These are phyloP conservation scores for Gnetum montanum DNA, from an alignment of 75 land plant species.

Conservation along the genomic window DNA sequence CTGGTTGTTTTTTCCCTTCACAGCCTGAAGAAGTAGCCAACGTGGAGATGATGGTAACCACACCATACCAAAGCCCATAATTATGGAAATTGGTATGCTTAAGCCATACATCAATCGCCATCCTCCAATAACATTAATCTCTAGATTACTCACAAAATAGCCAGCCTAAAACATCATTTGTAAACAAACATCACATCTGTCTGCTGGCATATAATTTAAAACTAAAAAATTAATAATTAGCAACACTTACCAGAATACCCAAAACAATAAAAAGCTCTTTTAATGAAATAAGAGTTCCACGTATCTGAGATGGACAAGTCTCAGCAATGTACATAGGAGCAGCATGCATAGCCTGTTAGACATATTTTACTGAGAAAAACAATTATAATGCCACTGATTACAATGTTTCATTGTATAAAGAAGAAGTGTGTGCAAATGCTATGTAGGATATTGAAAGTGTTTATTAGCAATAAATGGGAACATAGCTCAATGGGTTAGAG, in stretches of 20 bases:
- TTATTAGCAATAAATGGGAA: too few relatives aligned
- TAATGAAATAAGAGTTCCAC: slow-evolving; percentile 84
- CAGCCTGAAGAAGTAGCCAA: slow-evolving; percentile 85
- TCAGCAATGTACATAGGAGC: slow-evolving; percentile 97
- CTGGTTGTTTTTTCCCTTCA: slow-evolving; percentile 63
- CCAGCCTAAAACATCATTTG: slow-evolving; percentile 42
- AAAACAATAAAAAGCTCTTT: slow-evolving; percentile 93
- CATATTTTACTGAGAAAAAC: slow-evolving; percentile 1
- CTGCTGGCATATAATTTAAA: background rate
- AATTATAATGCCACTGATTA: too few relatives aligned
- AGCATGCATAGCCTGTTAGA: slow-evolving; percentile 93
- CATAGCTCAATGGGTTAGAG: too few relatives aligned
- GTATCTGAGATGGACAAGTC: slow-evolving; percentile 85
- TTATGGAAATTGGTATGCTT: slow-evolving; percentile 56
- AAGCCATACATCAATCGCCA: slow-evolving; percentile 93
- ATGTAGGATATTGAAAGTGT: too few relatives aligned
- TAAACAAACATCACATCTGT: background rate
- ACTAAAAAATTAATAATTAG: background rate
- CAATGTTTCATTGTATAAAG: too few relatives aligned
- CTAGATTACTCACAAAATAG: slow-evolving; percentile 58
- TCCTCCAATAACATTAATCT: slow-evolving; percentile 72
- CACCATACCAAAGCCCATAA: slow-evolving; percentile 89
- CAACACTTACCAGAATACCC: slow-evolving; percentile 65
- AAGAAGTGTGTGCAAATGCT: too few relatives aligned
- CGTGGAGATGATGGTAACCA: slow-evolving; percentile 92